Evolutionary conservation across 78 protist genomes (phyloP).

Genomic region (Polysphondylium violaceum): DNA sequence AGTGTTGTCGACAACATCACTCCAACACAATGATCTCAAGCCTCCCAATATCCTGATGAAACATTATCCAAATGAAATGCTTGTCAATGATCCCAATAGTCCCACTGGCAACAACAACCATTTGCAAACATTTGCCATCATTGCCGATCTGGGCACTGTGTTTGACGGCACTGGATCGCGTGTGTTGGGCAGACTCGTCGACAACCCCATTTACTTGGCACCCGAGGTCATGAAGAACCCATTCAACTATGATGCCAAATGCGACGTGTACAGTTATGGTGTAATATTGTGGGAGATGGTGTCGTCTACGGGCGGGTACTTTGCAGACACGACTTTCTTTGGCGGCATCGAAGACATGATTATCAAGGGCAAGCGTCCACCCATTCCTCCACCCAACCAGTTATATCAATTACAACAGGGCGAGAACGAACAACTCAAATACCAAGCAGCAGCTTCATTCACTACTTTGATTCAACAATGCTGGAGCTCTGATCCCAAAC

Average conservation of each 20-base stretch:
- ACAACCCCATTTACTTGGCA: conserved; percentile 47
- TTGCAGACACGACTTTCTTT: conserved; percentile 20
- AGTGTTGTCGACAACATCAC: no score
- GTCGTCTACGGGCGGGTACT: conserved; percentile 38
- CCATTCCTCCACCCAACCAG: no score
- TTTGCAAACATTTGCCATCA: neutral
- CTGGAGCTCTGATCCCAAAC: conserved; percentile 23
- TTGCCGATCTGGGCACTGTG: conserved; percentile 39
- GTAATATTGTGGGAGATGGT: conserved; percentile 74
- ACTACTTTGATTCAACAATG: conserved; percentile 17
- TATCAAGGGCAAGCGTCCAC: conserved; percentile 45
- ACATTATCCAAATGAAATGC: neutral
- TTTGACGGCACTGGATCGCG: conserved; percentile 9
- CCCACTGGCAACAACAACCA: neutral
- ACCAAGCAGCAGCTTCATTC: neutral
- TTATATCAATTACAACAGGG: no score
- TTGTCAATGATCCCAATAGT: neutral
- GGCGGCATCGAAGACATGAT: conserved; percentile 44
- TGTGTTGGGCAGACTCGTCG: conserved; percentile 14
- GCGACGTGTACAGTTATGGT: conserved; percentile 59
- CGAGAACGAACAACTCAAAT: no score
- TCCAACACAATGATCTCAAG: conserved; percentile 89
- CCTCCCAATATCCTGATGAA: conserved; percentile 77
- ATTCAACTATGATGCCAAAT: no score
- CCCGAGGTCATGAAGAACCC: conserved; percentile 45